Evolutionary conservation across 108 stramenopile species (phyloP), one percentile per base, ranked within the genome.

Genomic region (Fistulifera pelliculosa): DNA sequence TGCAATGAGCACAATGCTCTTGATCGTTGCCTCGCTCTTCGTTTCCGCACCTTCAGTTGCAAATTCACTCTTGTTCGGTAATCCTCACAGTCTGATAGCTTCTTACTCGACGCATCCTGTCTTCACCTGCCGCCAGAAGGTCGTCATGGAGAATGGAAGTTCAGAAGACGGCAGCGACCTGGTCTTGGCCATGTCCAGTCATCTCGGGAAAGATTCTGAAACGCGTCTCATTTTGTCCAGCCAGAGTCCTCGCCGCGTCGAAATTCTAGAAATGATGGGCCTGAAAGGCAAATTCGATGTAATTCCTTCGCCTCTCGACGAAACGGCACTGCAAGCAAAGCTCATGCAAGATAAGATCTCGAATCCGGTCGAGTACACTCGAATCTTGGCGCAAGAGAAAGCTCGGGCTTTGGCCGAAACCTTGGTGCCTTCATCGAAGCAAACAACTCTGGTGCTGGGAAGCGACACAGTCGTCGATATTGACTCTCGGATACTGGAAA

Each of bases 181-280:
- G 31, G 31, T 35, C 6, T 8, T 35, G 31, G 3, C 31, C 3
- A 6, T 35, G 31, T 35, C 31, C 3, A 35, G 31, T 35, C 31
- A 35, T 8, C 31, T 35, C 31, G 31, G 31, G 8, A n/a, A 35
- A 35, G 31, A 35, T 35, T 35, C 31, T 3, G 3, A 1, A 11
- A 23, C 58, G 11, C 68, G 69, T 5, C 58, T 89, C 4, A 65
- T 89, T n/a, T 52, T 89, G 48, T 83, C 87, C 10, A 79, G 77
- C 55, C 79, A 82, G 47, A 79, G 77, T 41, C 87, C 87, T 2
- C 65, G 87, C 13, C 60, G 87, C 45, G 48, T 68, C 10, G 87
- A 89, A 67, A 89, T 89, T 53, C 54, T 89, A n/a, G 81, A 83
- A 47, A 89, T 89, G 87, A 89, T 89, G 83, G 83, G 83, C 21